phyloP scores from a whole-genome alignment of 768 basidiomycete genomes.

The Lactarius quietus region DNA sequence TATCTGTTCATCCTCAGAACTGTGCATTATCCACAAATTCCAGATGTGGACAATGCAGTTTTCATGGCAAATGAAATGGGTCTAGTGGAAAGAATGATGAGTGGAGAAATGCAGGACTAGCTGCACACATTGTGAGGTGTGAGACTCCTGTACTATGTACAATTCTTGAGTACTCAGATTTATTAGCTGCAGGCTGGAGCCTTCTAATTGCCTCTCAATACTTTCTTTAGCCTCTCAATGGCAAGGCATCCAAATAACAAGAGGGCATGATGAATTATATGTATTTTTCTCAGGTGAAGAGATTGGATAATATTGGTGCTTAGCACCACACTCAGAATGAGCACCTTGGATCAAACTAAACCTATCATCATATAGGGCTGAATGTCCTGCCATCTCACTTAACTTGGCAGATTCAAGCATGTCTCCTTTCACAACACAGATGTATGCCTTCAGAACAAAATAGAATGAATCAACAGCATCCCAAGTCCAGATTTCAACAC shows the following conservation, averaged over 20 bases:
- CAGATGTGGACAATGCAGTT: slow-evolving; percentile 33
- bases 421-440: too few relatives aligned
- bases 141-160: background rate
- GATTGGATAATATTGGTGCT: slow-evolving; percentile 3
- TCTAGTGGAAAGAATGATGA: slow-evolving; percentile 37
- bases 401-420: too few relatives aligned
- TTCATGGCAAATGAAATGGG: slow-evolving; percentile 38
- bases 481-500: too few relatives aligned
- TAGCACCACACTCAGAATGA: background rate
- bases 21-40: slow-evolving; percentile 32
- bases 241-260: background rate
- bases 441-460: too few relatives aligned
- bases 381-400: slow-evolving; percentile 6
- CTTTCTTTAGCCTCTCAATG: background rate
- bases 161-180: background rate
- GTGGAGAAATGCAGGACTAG: slow-evolving; percentile 33
- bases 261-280: background rate
- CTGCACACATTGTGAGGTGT: background rate
- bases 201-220: too few relatives aligned
- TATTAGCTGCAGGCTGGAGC: background rate
- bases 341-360: slow-evolving; percentile 26
- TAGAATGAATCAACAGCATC: too few relatives aligned
- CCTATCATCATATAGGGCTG: slow-evolving; percentile 30
- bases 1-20: background rate
- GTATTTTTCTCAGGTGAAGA: background rate